Conservation (phyloP, 225 moss, liverwort and hornwort species). For the Bryum argenteum region DNA sequence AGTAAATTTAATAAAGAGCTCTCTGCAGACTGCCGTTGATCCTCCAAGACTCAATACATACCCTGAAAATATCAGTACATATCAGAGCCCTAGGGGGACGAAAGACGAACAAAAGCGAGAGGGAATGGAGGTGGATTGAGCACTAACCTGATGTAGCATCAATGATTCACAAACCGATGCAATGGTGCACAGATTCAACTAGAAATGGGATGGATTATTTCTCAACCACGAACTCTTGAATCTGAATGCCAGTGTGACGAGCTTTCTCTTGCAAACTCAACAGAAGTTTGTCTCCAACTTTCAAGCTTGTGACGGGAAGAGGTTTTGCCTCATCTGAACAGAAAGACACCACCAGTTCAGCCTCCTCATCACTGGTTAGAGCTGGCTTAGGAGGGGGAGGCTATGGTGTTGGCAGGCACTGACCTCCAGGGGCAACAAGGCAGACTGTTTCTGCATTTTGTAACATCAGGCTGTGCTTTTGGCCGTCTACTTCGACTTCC, state of each 20-base stretch:
- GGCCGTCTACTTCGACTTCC: slow-evolving; percentile 73
- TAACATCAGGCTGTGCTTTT: slow-evolving; percentile 71
- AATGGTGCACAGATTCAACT: not conserved
- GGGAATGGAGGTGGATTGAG: too few species aligned
- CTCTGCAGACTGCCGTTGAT: too few species aligned
- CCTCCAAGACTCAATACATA: too few species aligned
- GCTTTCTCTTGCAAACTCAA: slow-evolving; percentile 73
- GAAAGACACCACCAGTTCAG: not conserved
- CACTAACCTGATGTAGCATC: too few species aligned
- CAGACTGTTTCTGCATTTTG: slow-evolving; percentile 97
- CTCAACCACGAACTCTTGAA: slow-evolving; percentile 64
- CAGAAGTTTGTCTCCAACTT: slow-evolving; percentile 68
- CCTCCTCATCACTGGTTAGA: too few species aligned
- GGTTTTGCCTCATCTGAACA: slow-evolving; percentile 45
- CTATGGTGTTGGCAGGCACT: slow-evolving; percentile 49
- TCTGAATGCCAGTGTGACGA: slow-evolving; percentile 82
- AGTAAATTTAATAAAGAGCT: too few species aligned
- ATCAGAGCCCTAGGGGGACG: too few species aligned
- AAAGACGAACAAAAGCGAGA: too few species aligned
- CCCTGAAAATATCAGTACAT: too few species aligned
- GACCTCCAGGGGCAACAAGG: slow-evolving; percentile 63
- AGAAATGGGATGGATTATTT: slow-evolving; percentile 23
- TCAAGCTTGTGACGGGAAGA: slow-evolving; percentile 80
- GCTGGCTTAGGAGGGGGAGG: not conserved
- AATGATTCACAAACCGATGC: too few species aligned